Base-by-base conservation (phyloP, 768 basidiomycete species). In the Tubosaeta brunneosetosa region DNA sequence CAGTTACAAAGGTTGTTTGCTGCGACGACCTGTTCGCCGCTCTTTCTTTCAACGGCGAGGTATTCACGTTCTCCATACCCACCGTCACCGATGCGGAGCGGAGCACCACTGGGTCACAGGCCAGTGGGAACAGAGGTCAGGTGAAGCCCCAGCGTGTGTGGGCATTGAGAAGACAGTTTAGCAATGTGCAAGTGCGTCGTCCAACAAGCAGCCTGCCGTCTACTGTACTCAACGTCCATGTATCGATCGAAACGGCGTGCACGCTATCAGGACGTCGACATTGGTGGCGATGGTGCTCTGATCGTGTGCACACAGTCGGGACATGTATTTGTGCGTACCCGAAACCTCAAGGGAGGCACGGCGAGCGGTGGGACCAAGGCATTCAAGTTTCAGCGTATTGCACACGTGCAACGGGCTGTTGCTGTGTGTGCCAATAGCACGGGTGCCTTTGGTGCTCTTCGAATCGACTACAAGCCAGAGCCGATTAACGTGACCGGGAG, bases 241-340 rank as follows among this genome's bases (percentile, higher is more conserved):
- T 45, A 10, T 45, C 17, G 4, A 8, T 32, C 10, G n/a, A 32
- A 45, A 45, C 32, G 29, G 6, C 9, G 29, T 31, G 44, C 40
- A 32, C 22, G 17, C 19, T 44, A 36, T 47, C 59, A 88, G 85
- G 95, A 98, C 60, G 88, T 95, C 9, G 93, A 92, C 0, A 75
- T 97, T 13, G 91, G 92, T 17, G 74, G 84, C 1, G 93, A 97
- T 57, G 91, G 94, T 4, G 82, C 87, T 14, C 81, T 97, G 62
- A 86, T 97, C 64, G 79, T 98, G 43, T 97, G 91, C 71, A 98
- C 95, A 2, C 84, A 88, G 56, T 94, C 95, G 4, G 95, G 95
- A 0, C 94, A 97, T 61, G 94, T 95, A 31, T 97, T 88, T 63
- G 78, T 94, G 22, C 86, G 94, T 22, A 77, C 83, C 17, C 80